phyloP scores from a whole-genome alignment of 306 rosid genomes.

The Trifolium repens region DNA sequence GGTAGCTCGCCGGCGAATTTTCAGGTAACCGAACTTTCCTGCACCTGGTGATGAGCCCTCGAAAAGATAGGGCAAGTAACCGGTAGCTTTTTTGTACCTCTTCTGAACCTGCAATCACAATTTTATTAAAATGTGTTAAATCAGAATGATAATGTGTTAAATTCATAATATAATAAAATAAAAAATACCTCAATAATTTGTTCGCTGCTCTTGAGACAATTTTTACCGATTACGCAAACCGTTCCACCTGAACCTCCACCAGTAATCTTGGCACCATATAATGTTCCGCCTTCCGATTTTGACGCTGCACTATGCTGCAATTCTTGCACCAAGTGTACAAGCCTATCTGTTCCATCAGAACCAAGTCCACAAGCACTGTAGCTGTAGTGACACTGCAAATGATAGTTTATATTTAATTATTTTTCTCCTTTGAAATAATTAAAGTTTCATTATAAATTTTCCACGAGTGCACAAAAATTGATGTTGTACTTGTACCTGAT shows the following conservation, averaged over 20 bases:
- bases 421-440: neutral
- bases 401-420: neutral
- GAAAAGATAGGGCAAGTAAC: conserved; percentile 73
- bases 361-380: conserved; percentile 90
- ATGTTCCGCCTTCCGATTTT: conserved; percentile 66
- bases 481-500: conserved; percentile 68
- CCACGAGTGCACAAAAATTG: neutral
- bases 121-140: neutral
- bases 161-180: conserved; percentile 26
- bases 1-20: conserved; percentile 56
- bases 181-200: conserved; percentile 78
- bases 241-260: conserved; percentile 99
- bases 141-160: neutral
- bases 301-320: conserved; percentile 68
- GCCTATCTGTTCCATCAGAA: conserved; percentile 90
- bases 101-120: conserved; percentile 70
- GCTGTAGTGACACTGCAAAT: conserved; percentile 88
- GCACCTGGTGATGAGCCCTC: conserved; percentile 98
- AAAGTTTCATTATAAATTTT: conserved; percentile 29
- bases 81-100: conserved; percentile 84
- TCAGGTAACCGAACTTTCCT: conserved; percentile 79
- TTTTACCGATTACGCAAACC: conserved; percentile 81
- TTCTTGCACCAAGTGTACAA: conserved; percentile 83
- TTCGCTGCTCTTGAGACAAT: conserved; percentile 72
- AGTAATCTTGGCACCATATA: conserved; percentile 87